A percentile compares a stretch with the other conserved stretches of the same genome.
phyloP scores from a whole-genome alignment of 129 eudicot genomes.

The Oenanthe sinensis region DNA sequence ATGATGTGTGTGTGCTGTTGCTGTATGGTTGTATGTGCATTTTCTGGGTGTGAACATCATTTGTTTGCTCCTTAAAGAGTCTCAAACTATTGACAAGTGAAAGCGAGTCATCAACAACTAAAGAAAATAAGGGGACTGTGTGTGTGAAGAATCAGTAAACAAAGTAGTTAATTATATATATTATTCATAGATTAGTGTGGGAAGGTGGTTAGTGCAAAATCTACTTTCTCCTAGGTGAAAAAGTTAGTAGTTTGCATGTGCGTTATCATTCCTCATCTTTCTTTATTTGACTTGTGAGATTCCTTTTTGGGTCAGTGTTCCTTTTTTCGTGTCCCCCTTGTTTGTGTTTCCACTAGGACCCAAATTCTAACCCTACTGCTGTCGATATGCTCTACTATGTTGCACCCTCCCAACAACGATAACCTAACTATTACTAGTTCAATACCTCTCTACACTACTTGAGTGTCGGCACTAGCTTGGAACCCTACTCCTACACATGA shows the following conservation, averaged over 20 bases:
- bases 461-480: neutral
- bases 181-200: neutral
- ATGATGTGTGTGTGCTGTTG: neutral
- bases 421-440: neutral
- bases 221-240: constrained; percentile 19
- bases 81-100: neutral
- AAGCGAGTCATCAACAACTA: neutral
- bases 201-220: constrained; percentile 12
- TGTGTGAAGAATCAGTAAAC: constrained; percentile 1
- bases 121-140: neutral
- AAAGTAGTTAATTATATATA: neutral
- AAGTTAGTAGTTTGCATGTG: constrained; percentile 25
- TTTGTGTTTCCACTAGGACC: constrained; percentile 13
- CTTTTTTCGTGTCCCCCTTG: constrained; percentile 3
- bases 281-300: constrained; percentile 23
- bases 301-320: constrained; percentile 14
- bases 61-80: neutral
- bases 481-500: neutral
- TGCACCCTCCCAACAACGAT: neutral
- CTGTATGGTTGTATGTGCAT: neutral
- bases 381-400: neutral
- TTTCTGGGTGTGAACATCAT: neutral
- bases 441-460: neutral
- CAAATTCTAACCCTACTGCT: neutral
- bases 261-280: constrained; percentile 18